Base-by-base conservation (phyloP, 148 eudicot genomes). In the Rheum nobile region DNA sequence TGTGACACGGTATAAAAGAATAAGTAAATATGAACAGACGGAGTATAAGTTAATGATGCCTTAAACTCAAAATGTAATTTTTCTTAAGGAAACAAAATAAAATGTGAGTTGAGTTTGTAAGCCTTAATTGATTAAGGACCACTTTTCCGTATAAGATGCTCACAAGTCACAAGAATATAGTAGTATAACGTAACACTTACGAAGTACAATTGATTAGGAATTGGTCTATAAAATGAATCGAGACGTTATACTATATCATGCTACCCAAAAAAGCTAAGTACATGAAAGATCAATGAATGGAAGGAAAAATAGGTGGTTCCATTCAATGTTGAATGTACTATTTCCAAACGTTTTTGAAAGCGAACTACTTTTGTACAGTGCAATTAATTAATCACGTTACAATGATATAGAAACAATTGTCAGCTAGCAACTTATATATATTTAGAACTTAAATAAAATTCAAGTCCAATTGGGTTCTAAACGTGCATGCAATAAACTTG, bases 201-300 rank as follows among this genome's bases (percentile, higher is more conserved):
- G 2, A 41, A 41, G 43, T 50, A 7, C 57, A 50, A 50, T n/a
- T n/a, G n/a, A n/a, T 50, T 50, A 50, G 57, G 57, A 50, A 9
- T 59, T 59, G 35, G 34, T 59, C 17, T 59, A 29, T 32, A 29
- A 65, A 32, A 65, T 65, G 70, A 32, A 65, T 65, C 39, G 16
- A 65, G 70, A 65, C 35, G 32, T 13, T 13, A 32, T 6, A 65
- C 21, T 31, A 5, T 19, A 14, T 16, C 10, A 31, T 32, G 26
- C 67, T 59, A 59, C 67, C 67, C 67, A 26, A 59, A 59, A 59
- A 28, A 59, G 67, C 67, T 11, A 59, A 59, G 19, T 59, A 28
- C 67, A 26, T 28, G 22, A 26, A 12, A 19, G 9, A 26, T 19
- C 4, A 24, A 16, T 54, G 11, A 47, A 47, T 47, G 52, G 52